Evolutionary conservation across 2,329 filamentous ascomycete genomes (phyloP), one percentile per base, ranked within the genome.

Genomic region (Chrysoporthe deuterocubensis): DNA sequence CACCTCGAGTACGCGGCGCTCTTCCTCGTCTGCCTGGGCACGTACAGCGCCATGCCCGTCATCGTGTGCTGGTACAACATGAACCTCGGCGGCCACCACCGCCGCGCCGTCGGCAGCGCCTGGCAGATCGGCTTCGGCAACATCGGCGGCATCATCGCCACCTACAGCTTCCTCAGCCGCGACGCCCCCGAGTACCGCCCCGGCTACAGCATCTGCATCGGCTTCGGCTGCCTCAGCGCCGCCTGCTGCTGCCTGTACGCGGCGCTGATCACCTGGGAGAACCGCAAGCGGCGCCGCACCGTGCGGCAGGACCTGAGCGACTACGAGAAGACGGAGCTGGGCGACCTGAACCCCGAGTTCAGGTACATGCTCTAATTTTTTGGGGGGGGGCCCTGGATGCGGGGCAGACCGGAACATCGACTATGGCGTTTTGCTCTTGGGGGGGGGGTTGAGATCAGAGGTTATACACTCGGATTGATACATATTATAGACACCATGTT

Each of bases 21-120:
- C 0, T 97, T 96, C 82, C 82, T 97, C 43, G 88, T 96, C 62
- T 90, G 92, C 1, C 89, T 89, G 81, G 93, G 93, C 62, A 86
- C 87, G 0, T 97, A 96, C 79, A 89, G 89, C 0, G 92, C 94
- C n/a, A 94, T 97, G 91, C 94, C 95, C 0, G 89, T 97, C 42
- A 88, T 94, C 56, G 87, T 94, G 8, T 94, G 91, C 77, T 94
- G 92, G 91, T 94, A 91, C 78, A 90, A 90, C 73, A 93, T 93
- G 87, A 94, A 94, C 73, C 81, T 93, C 1, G 88, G 88, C 2
- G 91, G 91, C 0, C 92, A 94, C 75, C 89, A 89, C 67, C 85
- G 91, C 3, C 84, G 91, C 56, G 84, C 89, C 9, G 86, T 94
- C 18, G 91, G 91, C 14, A 87, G 87, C 9, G 92, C 90, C 0